Evolutionary conservation across 768 basidiomycete species (phyloP).

Genomic region (Podaxis sp.): DNA sequence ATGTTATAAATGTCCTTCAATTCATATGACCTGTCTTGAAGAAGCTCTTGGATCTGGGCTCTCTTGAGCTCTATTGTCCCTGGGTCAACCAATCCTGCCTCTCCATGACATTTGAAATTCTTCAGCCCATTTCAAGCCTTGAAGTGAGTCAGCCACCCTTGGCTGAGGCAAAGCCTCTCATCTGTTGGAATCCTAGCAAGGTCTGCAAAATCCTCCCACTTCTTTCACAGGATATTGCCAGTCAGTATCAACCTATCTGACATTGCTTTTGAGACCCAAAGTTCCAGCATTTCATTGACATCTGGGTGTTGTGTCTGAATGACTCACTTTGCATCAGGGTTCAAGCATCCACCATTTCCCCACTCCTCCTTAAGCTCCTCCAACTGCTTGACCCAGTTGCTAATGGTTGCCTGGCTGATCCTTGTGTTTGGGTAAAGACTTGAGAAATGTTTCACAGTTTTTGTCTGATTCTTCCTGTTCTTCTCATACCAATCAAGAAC

Average conservation of each 20-base stretch:
- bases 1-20: not conserved
- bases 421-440: constrained; percentile 31
- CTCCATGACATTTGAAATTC: constrained; percentile 30
- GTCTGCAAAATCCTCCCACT: constrained; percentile 35
- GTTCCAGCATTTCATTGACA: constrained; percentile 32
- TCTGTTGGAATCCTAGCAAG: constrained; percentile 30
- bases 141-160: constrained; percentile 32
- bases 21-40: constrained; percentile 26
- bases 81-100: constrained; percentile 30
- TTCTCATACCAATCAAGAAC: constrained; percentile 36
- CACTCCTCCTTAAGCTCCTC: constrained; percentile 23
- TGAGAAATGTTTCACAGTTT: constrained; percentile 31
- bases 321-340: constrained; percentile 23
- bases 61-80: constrained; percentile 26
- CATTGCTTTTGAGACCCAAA: constrained; percentile 38
- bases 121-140: constrained; percentile 26
- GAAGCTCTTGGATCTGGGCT: constrained; percentile 25
- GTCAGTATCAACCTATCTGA: constrained; percentile 30
- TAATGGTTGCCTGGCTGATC: constrained; percentile 34
- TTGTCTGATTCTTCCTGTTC: constrained; percentile 31
- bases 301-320: constrained; percentile 32
- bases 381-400: constrained; percentile 31
- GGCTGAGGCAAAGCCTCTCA: constrained; percentile 30
- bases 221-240: constrained; percentile 33
- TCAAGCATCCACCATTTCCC: constrained; percentile 6